phyloP scores from a whole-genome alignment of 495 filamentous ascomycete species.

The Neurospora sp. region DNA sequence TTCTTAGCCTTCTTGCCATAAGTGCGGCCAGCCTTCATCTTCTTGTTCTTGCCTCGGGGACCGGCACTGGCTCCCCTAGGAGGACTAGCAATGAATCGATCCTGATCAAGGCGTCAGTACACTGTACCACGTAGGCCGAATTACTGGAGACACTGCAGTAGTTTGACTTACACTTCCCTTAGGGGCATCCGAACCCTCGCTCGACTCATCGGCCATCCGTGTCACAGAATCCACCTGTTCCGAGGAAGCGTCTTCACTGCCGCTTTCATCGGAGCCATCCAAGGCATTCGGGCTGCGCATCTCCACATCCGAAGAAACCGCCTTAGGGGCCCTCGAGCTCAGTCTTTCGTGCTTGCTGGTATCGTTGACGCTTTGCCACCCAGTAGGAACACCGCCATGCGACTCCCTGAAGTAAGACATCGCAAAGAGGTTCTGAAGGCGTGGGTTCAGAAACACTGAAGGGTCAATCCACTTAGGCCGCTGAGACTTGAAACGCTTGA shows the following conservation, averaged over 20 bases:
- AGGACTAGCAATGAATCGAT: not conserved
- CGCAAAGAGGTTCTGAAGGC: conserved; percentile 60
- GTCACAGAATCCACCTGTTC: conserved; percentile 15
- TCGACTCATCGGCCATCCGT: conserved; percentile 44
- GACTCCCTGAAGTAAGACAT: conserved; percentile 47
- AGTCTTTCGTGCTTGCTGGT: conserved; percentile 47
- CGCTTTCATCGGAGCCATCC: conserved; percentile 32
- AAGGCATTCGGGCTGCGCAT: conserved; percentile 20
- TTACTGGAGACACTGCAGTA: not conserved
- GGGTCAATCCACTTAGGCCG: conserved; percentile 38
- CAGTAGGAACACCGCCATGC: conserved; percentile 47
- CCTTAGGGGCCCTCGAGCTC: conserved; percentile 36
- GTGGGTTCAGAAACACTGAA: conserved; percentile 34
- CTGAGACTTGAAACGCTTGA: conserved; percentile 21
- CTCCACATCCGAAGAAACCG: conserved; percentile 21
- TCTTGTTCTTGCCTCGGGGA: conserved; percentile 24
- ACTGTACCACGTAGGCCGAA: not conserved
- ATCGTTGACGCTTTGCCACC: conserved; percentile 49
- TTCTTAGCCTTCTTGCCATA: conserved; percentile 30
- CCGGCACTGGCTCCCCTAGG: not conserved
- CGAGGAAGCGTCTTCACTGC: conserved; percentile 20
- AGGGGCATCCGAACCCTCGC: conserved; percentile 28
- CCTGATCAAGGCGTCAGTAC: not conserved
- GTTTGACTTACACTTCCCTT: conserved; percentile 20
- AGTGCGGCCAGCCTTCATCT: conserved; percentile 22